Percentiles rank a stretch among this genome's conserved stretches.
These are phyloP conservation scores for Friedmanniomyces simplex DNA, from an alignment of 495 filamentous ascomycete species.

Conservation along the genomic window DNA sequence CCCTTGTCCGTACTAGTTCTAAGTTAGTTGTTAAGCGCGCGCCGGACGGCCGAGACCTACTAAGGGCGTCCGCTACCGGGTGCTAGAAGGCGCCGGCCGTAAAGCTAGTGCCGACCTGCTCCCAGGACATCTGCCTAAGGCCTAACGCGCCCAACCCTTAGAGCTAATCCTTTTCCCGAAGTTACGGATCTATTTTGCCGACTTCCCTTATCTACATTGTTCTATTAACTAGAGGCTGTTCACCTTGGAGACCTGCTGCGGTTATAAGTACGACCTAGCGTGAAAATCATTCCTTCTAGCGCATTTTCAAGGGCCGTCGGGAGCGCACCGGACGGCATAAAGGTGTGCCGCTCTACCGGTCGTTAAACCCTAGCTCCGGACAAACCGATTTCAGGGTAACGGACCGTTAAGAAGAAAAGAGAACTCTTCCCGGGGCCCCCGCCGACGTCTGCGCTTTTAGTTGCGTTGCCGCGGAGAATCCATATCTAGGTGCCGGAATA, in stretches of 20 bases:
- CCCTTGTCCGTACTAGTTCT: slow-evolving; percentile 62
- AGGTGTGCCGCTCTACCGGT: slow-evolving; percentile 53
- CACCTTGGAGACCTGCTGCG: slow-evolving; percentile 63
- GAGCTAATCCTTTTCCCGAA: slow-evolving; percentile 64
- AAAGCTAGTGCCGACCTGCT: slow-evolving; percentile 49
- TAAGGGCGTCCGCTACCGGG: slow-evolving; percentile 45
- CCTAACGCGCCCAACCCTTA: slow-evolving; percentile 52
- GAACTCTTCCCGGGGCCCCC: slow-evolving; percentile 54
- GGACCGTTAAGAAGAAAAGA: slow-evolving; percentile 58
- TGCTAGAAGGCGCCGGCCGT: slow-evolving; percentile 45
- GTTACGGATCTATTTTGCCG: slow-evolving; percentile 64
- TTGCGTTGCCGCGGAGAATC: slow-evolving; percentile 56
- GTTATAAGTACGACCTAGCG: slow-evolving; percentile 58
- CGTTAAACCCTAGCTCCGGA: slow-evolving; percentile 47
- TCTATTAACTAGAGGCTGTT: slow-evolving; percentile 67
- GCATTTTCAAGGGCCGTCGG: slow-evolving; percentile 61
- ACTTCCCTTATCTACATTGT: slow-evolving; percentile 65
- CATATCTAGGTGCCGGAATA: slow-evolving; percentile 58
- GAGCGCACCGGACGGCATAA: slow-evolving; percentile 54
- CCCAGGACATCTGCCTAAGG: slow-evolving; percentile 42
- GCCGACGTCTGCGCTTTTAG: slow-evolving; percentile 54
- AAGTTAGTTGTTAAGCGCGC: slow-evolving; percentile 55
- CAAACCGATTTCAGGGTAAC: slow-evolving; percentile 36
- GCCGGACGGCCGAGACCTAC: slow-evolving; percentile 52
- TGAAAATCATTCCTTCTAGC: slow-evolving; percentile 57